These are phyloP conservation scores for Isochrysis galbana DNA, from an alignment of 78 protist species.

Conservation along the genomic window DNA sequence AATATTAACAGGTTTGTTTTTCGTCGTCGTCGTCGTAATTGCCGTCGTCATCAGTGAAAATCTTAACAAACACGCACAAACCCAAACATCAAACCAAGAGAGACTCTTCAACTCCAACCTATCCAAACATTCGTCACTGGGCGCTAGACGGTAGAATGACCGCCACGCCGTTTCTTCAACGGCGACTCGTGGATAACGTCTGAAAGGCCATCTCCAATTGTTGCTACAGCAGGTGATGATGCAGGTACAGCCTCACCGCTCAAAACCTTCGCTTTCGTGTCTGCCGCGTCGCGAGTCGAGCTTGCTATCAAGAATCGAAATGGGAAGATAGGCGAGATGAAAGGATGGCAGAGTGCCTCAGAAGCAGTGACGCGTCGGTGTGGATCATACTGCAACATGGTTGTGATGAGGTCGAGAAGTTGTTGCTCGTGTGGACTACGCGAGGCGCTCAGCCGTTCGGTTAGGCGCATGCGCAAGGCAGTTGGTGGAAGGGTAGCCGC, in stretches of 20 bases:
- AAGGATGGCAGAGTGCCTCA: slow-evolving; percentile 53
- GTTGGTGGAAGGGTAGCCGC: neutral
- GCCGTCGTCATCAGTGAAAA: no score
- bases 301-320: neutral
- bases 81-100: no score
- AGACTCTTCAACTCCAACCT: no score
- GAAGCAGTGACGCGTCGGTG: neutral
- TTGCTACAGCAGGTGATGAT: neutral
- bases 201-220: no score
- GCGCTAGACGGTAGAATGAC: no score
- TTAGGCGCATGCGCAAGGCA: neutral
- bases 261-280: neutral
- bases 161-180: neutral
- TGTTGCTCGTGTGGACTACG: neutral
- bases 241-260: neutral
- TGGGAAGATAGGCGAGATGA: neutral
- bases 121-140: no score
- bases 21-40: no score
- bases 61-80: no score
- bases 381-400: slow-evolving; percentile 41
- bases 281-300: neutral
- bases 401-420: slow-evolving; percentile 28
- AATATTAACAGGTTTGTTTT: no score
- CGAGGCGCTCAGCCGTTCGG: neutral
- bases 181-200: neutral